These are phyloP conservation scores for Cornus controversa DNA, from an alignment of 148 eudicot genomes.

Conservation along the genomic window DNA sequence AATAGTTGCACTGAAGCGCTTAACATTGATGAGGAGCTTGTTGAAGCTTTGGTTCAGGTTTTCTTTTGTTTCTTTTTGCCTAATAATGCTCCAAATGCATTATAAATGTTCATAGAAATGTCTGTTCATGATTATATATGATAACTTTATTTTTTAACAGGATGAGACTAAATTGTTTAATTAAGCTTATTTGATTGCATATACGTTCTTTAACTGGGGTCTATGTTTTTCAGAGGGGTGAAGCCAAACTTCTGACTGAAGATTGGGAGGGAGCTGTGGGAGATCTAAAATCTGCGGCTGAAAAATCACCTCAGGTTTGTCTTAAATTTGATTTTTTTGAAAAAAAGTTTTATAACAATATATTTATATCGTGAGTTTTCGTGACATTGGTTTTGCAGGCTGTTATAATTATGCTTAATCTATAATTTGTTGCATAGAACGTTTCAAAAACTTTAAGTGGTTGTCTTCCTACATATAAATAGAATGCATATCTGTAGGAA, in stretches of 20 bases:
- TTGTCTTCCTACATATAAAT: background rate
- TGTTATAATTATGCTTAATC: background rate
- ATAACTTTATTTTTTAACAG: background rate
- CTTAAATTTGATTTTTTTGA: background rate
- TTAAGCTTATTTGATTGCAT: constrained; percentile 11
- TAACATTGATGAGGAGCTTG: constrained; percentile 72
- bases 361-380: background rate
- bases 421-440: constrained; percentile 2
- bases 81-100: background rate
- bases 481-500: background rate
- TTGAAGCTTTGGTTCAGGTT: constrained; percentile 65
- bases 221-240: background rate
- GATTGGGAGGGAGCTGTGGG: background rate
- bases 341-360: background rate
- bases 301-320: constrained; percentile 91
- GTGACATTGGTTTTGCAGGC: background rate
- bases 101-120: background rate
- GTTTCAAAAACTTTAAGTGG: background rate
- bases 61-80: constrained; percentile 26
- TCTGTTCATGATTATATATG: background rate
- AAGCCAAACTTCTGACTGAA: background rate
- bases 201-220: background rate
- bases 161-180: background rate
- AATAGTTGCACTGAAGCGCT: constrained; percentile 66
- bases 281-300: constrained; percentile 48